These are phyloP conservation scores for Hymenoscyphus repandus DNA, from an alignment of 2,329 filamentous ascomycete genomes.

Conservation along the genomic window DNA sequence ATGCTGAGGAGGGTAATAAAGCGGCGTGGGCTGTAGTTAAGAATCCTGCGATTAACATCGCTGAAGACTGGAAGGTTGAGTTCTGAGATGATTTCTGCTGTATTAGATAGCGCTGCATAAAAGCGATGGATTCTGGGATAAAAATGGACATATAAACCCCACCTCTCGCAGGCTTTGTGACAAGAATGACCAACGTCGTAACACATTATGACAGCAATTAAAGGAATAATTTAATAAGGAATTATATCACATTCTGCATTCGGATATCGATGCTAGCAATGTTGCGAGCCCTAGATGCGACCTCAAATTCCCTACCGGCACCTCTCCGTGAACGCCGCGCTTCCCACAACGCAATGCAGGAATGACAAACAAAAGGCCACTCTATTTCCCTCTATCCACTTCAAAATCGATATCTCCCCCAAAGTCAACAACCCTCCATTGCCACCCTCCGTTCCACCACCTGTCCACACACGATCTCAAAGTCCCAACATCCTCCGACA, in stretches of 20 bases:
- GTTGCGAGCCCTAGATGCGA: no score
- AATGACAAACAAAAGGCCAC: background rate
- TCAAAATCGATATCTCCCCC: background rate
- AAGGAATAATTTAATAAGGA: no score
- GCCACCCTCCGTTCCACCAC: background rate
- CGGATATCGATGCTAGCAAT: no score
- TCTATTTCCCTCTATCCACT: background rate
- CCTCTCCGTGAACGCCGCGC: background rate
- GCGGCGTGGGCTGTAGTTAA: constrained; percentile 60
- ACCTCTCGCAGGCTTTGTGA: no score
- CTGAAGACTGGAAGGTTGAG: constrained; percentile 51
- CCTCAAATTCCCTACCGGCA: background rate
- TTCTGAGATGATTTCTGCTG: constrained; percentile 11
- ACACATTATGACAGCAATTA: no score
- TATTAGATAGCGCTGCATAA: no score
- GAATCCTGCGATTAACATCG: constrained; percentile 57
- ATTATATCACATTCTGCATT: no score
- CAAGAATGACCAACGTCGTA: no score
- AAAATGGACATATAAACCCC: no score
- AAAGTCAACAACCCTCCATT: background rate
- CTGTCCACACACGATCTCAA: background rate
- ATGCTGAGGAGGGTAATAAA: constrained; percentile 44
- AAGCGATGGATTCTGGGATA: background rate
- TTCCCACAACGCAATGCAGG: background rate
- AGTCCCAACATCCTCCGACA: constrained; percentile 75